These are phyloP conservation scores for Hericium erinaceus DNA, from an alignment of 768 basidiomycete species.

Conservation along the genomic window DNA sequence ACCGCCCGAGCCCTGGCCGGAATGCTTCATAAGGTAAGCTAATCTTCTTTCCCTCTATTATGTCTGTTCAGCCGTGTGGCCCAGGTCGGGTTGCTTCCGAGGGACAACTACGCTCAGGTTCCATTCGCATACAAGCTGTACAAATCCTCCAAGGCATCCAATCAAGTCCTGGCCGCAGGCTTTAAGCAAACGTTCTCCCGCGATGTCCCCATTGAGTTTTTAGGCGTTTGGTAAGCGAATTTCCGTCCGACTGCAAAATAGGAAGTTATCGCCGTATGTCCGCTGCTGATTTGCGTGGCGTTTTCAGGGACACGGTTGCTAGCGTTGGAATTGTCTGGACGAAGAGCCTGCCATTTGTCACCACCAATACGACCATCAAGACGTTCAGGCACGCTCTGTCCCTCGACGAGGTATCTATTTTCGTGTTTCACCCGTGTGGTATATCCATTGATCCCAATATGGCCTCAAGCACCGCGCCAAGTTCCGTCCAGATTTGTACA, in stretches of 20 bases:
- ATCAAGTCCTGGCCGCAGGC: constrained; percentile 41
- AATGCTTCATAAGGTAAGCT: constrained; percentile 53
- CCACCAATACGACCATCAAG: constrained; percentile 51
- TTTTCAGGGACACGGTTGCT: constrained; percentile 67
- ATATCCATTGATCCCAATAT: background rate
- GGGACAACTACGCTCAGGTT: constrained; percentile 59
- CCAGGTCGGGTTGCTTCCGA: constrained; percentile 64
- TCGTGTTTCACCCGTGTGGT: background rate
- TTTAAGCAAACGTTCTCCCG: constrained; percentile 70
- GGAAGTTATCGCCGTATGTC: background rate
- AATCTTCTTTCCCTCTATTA: background rate
- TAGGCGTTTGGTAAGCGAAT: constrained; percentile 61
- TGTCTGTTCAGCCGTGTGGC: background rate
- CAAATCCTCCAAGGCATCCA: constrained; percentile 37
- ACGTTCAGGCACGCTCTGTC: constrained; percentile 71
- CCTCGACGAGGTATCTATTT: constrained; percentile 55
- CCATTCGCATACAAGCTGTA: constrained; percentile 71
- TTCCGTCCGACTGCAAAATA: background rate
- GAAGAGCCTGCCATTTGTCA: constrained; percentile 57
- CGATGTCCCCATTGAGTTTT: constrained; percentile 62
- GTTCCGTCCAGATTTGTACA: constrained; percentile 57
- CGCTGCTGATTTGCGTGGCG: no score
- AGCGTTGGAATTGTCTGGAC: constrained; percentile 62
- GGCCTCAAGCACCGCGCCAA: constrained; percentile 47
- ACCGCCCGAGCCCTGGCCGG: constrained; percentile 68